Evolutionary conservation across 441 rosid genomes (phyloP).

Genomic region (Kokia cookei): DNA sequence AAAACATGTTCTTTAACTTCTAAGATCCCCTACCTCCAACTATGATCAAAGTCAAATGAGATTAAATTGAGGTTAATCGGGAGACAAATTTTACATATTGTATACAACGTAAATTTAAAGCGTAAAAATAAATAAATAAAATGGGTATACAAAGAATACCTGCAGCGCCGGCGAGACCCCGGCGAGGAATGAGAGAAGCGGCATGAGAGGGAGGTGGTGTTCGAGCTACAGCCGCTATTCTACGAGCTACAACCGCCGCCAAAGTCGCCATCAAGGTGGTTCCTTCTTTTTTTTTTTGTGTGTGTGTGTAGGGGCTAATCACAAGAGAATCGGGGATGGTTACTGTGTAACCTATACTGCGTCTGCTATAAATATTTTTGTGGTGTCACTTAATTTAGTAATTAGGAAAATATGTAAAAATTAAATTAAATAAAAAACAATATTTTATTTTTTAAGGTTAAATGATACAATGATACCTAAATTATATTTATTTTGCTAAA

Average conservation of each 20-base stretch:
- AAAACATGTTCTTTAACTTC: not conserved
- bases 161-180: constrained; percentile 79
- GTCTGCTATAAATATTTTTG: too few species aligned
- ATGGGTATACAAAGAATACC: constrained; percentile 26
- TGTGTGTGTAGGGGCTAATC: not conserved
- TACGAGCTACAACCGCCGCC: constrained; percentile 39
- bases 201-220: constrained; percentile 26
- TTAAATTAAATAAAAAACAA: too few species aligned
- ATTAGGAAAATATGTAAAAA: not conserved
- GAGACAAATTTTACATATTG: not conserved
- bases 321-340: not conserved
- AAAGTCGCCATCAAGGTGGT: constrained; percentile 8
- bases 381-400: too few species aligned
- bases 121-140: not conserved
- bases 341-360: not conserved
- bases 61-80: not conserved
- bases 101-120: not conserved
- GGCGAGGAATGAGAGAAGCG: constrained; percentile 53
- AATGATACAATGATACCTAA: too few species aligned
- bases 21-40: not conserved
- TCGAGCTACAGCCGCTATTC: constrained; percentile 37
- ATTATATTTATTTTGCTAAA: too few species aligned
- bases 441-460: too few species aligned
- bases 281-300: too few species aligned
- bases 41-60: not conserved